phyloP scores from a whole-genome alignment of 2,329 filamentous ascomycete species.

The Colletotrichum brevisporum region DNA sequence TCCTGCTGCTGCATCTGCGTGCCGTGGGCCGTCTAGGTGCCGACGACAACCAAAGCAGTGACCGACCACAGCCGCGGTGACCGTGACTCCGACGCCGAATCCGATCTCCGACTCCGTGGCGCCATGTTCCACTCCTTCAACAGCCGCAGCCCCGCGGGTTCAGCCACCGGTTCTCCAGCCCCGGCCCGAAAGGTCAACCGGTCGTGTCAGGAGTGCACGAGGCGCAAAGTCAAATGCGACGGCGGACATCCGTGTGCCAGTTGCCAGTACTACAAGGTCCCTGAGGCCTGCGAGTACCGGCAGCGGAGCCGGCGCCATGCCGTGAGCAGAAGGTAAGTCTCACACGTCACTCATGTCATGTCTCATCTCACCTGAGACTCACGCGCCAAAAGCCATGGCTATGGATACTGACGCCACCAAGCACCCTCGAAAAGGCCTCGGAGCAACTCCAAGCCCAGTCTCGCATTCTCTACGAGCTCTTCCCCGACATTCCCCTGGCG shows the following conservation, averaged over 20 bases:
- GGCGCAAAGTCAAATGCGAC: constrained; percentile 56
- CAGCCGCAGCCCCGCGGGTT: constrained; percentile 24
- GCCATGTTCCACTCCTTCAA: constrained; percentile 39
- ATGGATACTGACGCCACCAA: constrained; percentile 23
- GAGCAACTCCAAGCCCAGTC: constrained; percentile 45
- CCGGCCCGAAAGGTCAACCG: constrained; percentile 42
- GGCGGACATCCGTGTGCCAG: constrained; percentile 54
- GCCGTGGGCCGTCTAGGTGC: constrained; percentile 24
- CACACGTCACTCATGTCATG: background rate
- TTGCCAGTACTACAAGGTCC: constrained; percentile 51
- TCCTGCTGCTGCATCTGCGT: constrained; percentile 6
- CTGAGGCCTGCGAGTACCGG: constrained; percentile 47
- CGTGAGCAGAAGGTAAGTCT: constrained; percentile 47
- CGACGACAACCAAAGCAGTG: constrained; percentile 11
- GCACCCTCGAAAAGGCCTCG: constrained; percentile 46
- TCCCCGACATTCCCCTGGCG: constrained; percentile 40
- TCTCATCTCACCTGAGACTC: background rate
- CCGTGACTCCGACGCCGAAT: background rate
- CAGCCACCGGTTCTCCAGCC: background rate
- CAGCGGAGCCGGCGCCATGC: constrained; percentile 49
- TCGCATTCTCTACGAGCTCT: constrained; percentile 44
- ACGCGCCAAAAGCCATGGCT: background rate
- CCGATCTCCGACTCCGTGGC: background rate
- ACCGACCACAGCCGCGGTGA: background rate
- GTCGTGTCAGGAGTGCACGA: constrained; percentile 47